A percentile compares a stretch with the other conserved stretches of the same genome.
Conservation (phyloP, 305 asterid genomes). For the Solanum hybrid region DNA sequence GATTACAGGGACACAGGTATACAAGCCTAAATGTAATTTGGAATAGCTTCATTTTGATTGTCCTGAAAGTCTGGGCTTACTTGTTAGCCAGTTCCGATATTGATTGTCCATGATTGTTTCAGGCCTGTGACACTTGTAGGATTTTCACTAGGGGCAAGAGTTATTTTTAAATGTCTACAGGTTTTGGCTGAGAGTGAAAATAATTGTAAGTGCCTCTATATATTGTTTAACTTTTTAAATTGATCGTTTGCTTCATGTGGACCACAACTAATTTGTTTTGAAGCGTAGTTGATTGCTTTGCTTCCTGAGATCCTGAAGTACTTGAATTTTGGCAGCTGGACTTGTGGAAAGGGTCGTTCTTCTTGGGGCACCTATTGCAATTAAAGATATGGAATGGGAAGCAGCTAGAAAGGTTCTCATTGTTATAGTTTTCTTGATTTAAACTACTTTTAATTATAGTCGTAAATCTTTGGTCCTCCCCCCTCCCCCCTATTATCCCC, state of each 20-base stretch:
- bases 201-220: constrained; percentile 30
- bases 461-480: background rate
- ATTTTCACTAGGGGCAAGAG: constrained; percentile 96
- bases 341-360: constrained; percentile 88
- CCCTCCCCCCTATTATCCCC: background rate
- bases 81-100: background rate
- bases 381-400: constrained; percentile 82
- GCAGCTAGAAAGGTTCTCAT: constrained; percentile 68
- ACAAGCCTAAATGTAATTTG: background rate
- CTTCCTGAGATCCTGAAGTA: constrained; percentile 8
- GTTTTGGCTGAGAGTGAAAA: constrained; percentile 58
- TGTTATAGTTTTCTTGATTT: background rate
- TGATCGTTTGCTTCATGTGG: background rate
- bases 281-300: background rate
- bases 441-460: background rate
- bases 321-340: constrained; percentile 43
- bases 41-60: background rate
- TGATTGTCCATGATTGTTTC: constrained; percentile 22
- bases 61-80: background rate
- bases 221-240: background rate
- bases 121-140: constrained; percentile 98
- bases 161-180: constrained; percentile 89
- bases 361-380: constrained; percentile 92
- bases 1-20: constrained; percentile 87
- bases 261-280: background rate